Evolutionary conservation across 768 basidiomycete genomes (phyloP).

Genomic region (Arthromyces matolae): DNA sequence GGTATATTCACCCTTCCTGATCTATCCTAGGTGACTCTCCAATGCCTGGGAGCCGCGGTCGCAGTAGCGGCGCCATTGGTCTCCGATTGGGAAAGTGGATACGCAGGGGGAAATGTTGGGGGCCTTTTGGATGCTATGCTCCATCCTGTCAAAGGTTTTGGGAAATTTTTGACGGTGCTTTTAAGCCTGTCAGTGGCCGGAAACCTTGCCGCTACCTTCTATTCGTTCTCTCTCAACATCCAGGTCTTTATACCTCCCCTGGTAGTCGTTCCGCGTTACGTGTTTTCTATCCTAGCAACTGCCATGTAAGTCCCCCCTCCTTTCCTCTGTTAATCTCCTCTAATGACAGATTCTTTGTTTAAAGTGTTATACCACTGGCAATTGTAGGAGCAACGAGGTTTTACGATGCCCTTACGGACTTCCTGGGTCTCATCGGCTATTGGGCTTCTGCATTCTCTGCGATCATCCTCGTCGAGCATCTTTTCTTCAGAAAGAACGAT

Average conservation of each 20-base stretch:
- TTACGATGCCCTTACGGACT: conserved; percentile 66
- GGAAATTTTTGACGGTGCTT: conserved; percentile 77
- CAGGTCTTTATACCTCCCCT: conserved; percentile 65
- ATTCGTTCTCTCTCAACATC: conserved; percentile 72
- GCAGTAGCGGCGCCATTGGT: conserved; percentile 52
- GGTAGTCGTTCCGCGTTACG: conserved; percentile 63
- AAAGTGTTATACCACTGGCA: conserved; percentile 66
- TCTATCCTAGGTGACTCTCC: conserved; percentile 37
- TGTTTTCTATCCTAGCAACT: conserved; percentile 69
- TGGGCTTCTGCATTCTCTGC: conserved; percentile 61
- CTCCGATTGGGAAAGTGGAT: conserved; percentile 59
- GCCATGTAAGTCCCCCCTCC: conserved; percentile 51
- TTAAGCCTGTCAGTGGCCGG: conserved; percentile 78
- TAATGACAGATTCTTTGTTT: not conserved
- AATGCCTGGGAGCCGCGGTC: conserved; percentile 60
- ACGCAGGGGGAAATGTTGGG: conserved; percentile 57
- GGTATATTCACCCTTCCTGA: not conserved
- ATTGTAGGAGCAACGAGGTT: conserved; percentile 75
- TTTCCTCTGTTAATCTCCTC: not conserved
- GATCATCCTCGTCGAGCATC: conserved; percentile 66
- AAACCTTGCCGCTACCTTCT: conserved; percentile 81
- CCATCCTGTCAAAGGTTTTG: conserved; percentile 64
- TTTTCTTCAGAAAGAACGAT: conserved; percentile 56
- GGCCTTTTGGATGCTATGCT: conserved; percentile 72
- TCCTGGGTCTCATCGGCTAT: conserved; percentile 72